A percentile compares a stretch with the other conserved stretches of the same genome.
phyloP scores from a whole-genome alignment of 192 early-diverging fungal species.

The Backusella psychrophila region DNA sequence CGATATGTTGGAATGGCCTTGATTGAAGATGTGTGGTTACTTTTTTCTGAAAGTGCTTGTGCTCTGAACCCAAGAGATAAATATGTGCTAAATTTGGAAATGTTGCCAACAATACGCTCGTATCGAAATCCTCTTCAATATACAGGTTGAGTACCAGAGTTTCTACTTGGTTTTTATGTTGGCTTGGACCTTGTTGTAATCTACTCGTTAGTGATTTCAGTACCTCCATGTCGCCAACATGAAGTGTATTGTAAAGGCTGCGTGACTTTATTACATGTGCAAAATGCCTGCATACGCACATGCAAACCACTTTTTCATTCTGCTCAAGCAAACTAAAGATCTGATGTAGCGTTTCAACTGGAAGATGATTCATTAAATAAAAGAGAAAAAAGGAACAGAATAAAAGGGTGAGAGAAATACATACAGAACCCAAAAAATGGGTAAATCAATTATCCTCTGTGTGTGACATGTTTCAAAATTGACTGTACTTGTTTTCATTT shows the following conservation, averaged over 20 bases:
- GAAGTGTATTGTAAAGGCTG: background rate
- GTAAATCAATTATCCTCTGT: background rate
- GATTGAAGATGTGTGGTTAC: background rate
- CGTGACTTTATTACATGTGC: background rate
- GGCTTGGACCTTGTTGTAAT: background rate
- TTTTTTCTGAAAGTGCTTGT: background rate
- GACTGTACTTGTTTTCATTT: background rate
- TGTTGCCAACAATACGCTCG: background rate
- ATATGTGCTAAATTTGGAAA: background rate
- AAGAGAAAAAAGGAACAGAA: background rate
- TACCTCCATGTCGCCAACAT: background rate
- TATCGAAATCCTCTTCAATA: background rate
- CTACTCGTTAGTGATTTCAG: background rate
- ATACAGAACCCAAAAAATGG: background rate
- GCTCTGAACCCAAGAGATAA: background rate
- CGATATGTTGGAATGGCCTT: background rate
- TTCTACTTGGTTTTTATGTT: background rate
- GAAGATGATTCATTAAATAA: background rate
- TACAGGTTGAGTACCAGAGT: background rate
- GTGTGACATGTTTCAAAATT: background rate
- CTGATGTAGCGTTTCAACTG: background rate
- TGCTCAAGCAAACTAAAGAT: background rate
- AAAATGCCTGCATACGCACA: background rate
- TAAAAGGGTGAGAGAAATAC: background rate
- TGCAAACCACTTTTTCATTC: background rate